Conservation (phyloP, 2,329 filamentous ascomycete species). For the Colletotrichum tropicale region DNA sequence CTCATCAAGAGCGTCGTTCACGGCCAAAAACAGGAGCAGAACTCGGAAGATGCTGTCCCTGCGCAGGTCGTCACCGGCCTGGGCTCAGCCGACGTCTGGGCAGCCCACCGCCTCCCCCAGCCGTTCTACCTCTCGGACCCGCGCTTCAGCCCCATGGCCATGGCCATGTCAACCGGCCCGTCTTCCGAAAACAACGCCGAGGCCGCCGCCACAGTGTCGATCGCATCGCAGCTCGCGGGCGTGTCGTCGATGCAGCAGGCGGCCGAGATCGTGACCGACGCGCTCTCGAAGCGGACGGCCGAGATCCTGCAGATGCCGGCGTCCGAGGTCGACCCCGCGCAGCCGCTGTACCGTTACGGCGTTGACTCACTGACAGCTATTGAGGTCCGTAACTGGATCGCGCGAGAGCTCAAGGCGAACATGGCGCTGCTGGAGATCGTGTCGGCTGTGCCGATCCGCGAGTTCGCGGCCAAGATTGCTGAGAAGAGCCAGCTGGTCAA, state of each 20-base stretch:
- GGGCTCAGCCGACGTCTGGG: conserved; percentile 47
- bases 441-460: conserved; percentile 42
- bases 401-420: conserved; percentile 46
- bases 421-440: conserved; percentile 54
- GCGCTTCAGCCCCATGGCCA: conserved; percentile 56
- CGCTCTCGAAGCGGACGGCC: conserved; percentile 27
- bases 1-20: conserved; percentile 50
- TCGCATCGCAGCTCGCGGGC: conserved; percentile 35
- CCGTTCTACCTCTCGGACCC: conserved; percentile 58
- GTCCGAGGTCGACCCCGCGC: conserved; percentile 22
- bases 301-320: not conserved
- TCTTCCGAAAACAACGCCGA: not conserved
- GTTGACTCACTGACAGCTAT: conserved; percentile 25
- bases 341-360: conserved; percentile 23
- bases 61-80: conserved; percentile 54
- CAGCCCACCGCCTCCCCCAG: conserved; percentile 38
- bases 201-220: not conserved
- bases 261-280: conserved; percentile 35
- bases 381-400: conserved; percentile 33
- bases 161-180: conserved; percentile 35
- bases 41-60: conserved; percentile 37
- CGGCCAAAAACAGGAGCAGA: conserved; percentile 27
- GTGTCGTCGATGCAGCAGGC: conserved; percentile 32
- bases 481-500: conserved; percentile 26
- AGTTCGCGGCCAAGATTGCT: conserved; percentile 41